A percentile compares a stretch with the other conserved stretches of the same genome.
These are phyloP conservation scores for Inga laurina DNA, from an alignment of 306 rosid genomes.

Conservation along the genomic window DNA sequence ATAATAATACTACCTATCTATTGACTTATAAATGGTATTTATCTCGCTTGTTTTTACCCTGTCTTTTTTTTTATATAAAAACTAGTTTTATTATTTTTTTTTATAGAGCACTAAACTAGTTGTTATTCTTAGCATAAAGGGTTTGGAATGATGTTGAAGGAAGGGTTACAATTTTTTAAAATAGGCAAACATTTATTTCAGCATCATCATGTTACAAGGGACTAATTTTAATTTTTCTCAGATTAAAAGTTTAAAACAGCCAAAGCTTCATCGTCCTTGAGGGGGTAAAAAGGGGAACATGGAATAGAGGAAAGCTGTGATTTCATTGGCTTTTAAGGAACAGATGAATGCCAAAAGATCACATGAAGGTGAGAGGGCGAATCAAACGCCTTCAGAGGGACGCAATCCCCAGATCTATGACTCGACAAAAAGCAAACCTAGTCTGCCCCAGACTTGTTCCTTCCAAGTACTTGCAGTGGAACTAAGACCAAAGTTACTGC, in stretches of 20 bases:
- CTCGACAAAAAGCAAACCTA: neutral
- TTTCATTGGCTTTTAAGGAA: neutral
- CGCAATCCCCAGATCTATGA: constrained; percentile 26
- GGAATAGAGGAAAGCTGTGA: neutral
- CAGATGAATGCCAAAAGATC: neutral
- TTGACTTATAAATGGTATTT: too few species aligned
- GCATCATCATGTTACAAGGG: too few species aligned
- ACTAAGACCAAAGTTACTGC: neutral
- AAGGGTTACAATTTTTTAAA: too few species aligned
- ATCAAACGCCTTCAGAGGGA: constrained; percentile 10
- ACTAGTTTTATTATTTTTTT: too few species aligned
- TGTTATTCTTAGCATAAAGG: too few species aligned
- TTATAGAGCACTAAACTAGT: too few species aligned
- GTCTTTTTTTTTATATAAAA: too few species aligned
- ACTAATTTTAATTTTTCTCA: neutral
- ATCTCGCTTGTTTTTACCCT: too few species aligned
- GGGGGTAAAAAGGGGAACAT: neutral
- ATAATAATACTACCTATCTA: too few species aligned
- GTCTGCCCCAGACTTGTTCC: neutral
- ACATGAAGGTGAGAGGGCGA: neutral
- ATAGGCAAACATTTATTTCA: too few species aligned
- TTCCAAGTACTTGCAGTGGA: neutral
- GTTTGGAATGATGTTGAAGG: too few species aligned
- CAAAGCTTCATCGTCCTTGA: neutral
- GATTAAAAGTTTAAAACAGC: neutral